Base-by-base conservation (phyloP, 164 flowering plant species). In the Pachysandra terminalis region DNA sequence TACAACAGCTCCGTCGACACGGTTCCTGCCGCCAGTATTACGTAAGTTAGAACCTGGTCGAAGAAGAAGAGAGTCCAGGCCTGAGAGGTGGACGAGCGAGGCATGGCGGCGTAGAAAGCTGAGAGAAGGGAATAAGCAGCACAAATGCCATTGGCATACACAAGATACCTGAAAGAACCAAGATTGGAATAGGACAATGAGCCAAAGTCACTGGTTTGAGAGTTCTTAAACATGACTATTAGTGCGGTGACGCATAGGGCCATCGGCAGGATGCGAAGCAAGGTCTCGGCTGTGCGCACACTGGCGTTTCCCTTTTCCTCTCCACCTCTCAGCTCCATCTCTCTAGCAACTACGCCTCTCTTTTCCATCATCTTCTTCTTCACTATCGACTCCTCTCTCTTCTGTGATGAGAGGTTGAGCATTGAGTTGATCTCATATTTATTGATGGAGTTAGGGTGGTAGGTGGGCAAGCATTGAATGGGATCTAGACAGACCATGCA, bases 51-150 rank as follows among this genome's bases (percentile, higher is more conserved):
- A 15, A 86, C 96, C 91, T 95, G 97, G 41, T 95, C 97, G 10
- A 92, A 85, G 67, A 86, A 73, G 82, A 95, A 95, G 79, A 92
- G 74, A 27, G 87, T 79, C 96, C 97, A 95, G 17, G 91, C 90
- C 23, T 84, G 69, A 57, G 82, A 70, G 66, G 91, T 76, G 65
- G 80, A 66, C 9, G 90, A 77, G n/a, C 85, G 88, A 59, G 87
- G 85, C 75, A 79, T 68, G 13, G 87, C 90, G 13, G 83, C 75
- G 16, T 78, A 71, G 25, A 88, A 69, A 0, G 97, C 96, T 9
- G 97, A 83, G 22, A 92, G 83, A 56, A 95, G 86, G 9, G 98
- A 95, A 72, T 92, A 95, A n/a, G 85, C 96, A 0, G 97, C 98
- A 68, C 97, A 90, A 0, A 91, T 71, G 0, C 94, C 97, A 74